A percentile compares a stretch with the other conserved stretches of the same genome.
Conservation (phyloP, 2,329 filamentous ascomycete species). For the Paecilomyces formosus region DNA sequence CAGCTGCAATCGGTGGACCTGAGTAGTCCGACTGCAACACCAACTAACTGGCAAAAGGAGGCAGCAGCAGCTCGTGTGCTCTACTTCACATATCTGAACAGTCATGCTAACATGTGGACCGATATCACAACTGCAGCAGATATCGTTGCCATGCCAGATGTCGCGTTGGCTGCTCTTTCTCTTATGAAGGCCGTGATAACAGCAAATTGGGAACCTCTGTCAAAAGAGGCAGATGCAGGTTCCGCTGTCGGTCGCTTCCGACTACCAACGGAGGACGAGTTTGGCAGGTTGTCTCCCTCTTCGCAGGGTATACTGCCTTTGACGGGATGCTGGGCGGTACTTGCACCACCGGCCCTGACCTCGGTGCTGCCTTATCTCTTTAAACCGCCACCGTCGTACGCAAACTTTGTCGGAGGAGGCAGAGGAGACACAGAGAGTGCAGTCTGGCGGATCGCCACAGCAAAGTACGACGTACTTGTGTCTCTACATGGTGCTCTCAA, state of each 20-base stretch:
- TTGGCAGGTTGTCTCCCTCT: constrained; percentile 30
- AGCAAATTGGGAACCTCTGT: constrained; percentile 45
- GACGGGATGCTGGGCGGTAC: constrained; percentile 44
- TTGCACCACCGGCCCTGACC: constrained; percentile 44
- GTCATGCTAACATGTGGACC: constrained; percentile 45
- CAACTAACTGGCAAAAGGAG: constrained; percentile 39
- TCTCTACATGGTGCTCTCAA: constrained; percentile 41
- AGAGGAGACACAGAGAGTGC: constrained; percentile 50
- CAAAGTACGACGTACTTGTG: constrained; percentile 51
- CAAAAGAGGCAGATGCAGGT: constrained; percentile 17
- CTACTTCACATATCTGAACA: constrained; percentile 47
- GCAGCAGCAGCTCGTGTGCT: constrained; percentile 47
- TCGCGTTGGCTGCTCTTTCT: constrained; percentile 47
- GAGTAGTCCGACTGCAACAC: constrained; percentile 23
- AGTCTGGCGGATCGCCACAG: constrained; percentile 50
- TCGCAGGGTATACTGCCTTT: constrained; percentile 28
- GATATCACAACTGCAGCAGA: constrained; percentile 49
- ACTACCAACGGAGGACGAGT: constrained; percentile 32
- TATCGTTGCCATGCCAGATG: constrained; percentile 49
- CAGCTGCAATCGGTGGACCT: constrained; percentile 21
- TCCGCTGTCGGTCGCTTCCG: constrained; percentile 20
- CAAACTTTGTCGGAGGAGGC: constrained; percentile 51
- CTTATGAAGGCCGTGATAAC: constrained; percentile 47
- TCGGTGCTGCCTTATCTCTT: constrained; percentile 50
- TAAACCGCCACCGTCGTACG: constrained; percentile 49